Percentiles rank a stretch among this genome's conserved stretches.
These are phyloP conservation scores for Cyamopsis tetragonoloba DNA, from an alignment of 306 rosid genomes.

Conservation along the genomic window DNA sequence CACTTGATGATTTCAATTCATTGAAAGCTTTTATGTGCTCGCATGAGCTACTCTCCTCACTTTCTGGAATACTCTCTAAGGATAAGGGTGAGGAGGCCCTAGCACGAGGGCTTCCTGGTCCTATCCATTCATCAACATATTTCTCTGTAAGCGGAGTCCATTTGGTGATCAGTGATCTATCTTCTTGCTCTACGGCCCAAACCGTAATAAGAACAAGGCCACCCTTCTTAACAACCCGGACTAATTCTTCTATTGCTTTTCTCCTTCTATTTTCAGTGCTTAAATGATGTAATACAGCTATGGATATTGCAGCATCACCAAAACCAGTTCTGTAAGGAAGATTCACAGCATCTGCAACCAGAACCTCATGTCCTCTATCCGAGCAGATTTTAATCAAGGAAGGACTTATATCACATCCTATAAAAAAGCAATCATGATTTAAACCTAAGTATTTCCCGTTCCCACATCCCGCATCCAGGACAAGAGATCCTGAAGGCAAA, in stretches of 20 bases:
- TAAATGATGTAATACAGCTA: constrained; percentile 90
- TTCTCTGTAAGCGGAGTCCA: constrained; percentile 83
- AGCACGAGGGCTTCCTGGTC: constrained; percentile 66
- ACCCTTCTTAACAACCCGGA: constrained; percentile 90
- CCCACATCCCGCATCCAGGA: constrained; percentile 94
- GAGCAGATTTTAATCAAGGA: constrained; percentile 73
- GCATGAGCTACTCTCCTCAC: constrained; percentile 45
- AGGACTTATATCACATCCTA: constrained; percentile 85
- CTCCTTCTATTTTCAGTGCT: constrained; percentile 80
- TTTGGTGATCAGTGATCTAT: constrained; percentile 55
- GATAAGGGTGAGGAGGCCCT: constrained; percentile 47
- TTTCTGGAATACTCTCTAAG: constrained; percentile 82
- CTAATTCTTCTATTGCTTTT: constrained; percentile 79
- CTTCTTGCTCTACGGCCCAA: constrained; percentile 98
- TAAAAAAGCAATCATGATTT: constrained; percentile 55
- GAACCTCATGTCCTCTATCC: constrained; percentile 78
- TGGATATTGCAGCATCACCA: constrained; percentile 88
- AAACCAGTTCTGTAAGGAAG: constrained; percentile 82
- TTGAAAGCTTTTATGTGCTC: constrained; percentile 34
- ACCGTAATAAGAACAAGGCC: constrained; percentile 86
- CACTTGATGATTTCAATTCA: not conserved
- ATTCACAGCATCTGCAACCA: constrained; percentile 86
- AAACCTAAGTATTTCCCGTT: constrained; percentile 84
- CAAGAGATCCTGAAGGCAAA: constrained; percentile 66
- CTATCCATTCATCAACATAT: constrained; percentile 87